Evolutionary conservation across 371 early-diverging fungal species (phyloP).

Genomic region (Lichtheimia ornata): DNA sequence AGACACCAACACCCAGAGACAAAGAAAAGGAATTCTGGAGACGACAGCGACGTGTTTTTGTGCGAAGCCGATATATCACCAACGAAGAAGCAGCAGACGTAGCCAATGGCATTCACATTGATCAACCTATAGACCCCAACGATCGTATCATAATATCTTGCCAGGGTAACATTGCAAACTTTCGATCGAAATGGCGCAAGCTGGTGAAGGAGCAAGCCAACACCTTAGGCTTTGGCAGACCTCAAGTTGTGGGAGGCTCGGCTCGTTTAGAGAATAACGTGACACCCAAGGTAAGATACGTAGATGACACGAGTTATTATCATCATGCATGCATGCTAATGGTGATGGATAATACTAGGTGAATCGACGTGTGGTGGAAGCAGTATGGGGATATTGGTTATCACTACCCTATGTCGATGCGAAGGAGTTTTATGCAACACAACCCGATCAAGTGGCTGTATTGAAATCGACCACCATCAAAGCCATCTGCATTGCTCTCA

Average conservation of each 20-base stretch:
- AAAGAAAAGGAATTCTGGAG: constrained; percentile 39
- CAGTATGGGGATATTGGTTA: constrained; percentile 39
- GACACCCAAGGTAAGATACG: constrained; percentile 4
- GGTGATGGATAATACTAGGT: constrained; percentile 4
- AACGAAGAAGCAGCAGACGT: constrained; percentile 32
- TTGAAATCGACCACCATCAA: constrained; percentile 27
- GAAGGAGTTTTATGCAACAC: constrained; percentile 26
- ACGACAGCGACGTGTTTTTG: constrained; percentile 39
- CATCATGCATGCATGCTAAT: not conserved
- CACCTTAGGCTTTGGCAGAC: not conserved
- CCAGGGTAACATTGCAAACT: constrained; percentile 23
- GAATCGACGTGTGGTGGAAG: constrained; percentile 17
- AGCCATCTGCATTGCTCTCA: constrained; percentile 19
- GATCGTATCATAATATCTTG: constrained; percentile 18
- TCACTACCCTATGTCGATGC: constrained; percentile 30
- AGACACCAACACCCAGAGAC: constrained; percentile 1
- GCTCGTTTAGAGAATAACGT: not conserved
- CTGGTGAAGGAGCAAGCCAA: constrained; percentile 17
- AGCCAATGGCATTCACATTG: constrained; percentile 27
- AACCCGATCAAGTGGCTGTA: constrained; percentile 18
- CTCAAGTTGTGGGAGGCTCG: not conserved
- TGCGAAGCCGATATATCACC: constrained; percentile 36
- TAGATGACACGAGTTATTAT: not conserved
- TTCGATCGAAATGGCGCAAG: constrained; percentile 26
- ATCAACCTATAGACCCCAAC: constrained; percentile 7